Base-by-base conservation (phyloP, 441 rosid genomes). In the Arabidopsis hybrid region DNA sequence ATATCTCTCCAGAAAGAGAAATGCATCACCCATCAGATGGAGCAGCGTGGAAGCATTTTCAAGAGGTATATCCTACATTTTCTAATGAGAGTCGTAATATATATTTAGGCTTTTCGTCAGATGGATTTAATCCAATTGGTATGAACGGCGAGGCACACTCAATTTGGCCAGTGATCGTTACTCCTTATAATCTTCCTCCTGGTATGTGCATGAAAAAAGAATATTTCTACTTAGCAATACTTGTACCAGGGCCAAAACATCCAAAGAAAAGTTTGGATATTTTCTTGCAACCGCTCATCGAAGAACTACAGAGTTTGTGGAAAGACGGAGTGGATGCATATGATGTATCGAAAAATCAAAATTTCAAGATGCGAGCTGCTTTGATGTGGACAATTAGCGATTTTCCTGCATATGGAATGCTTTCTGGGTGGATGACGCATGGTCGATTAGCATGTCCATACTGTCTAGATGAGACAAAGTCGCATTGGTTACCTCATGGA, bases 41-140 rank as follows among this genome's bases (percentile, higher is more conserved):
- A 38, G 34, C 8, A 5, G 14, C 47, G 10, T 60, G 65, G 47
- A 60, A 60, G 6, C 9, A 60, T 18, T 60, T 60, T 60, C n/a
- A 60, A 0, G 10, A 16, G 32, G 10, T 39, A 38, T 18, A 17
- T 12, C 67, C 52, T 4, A 3, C 8, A 7, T 62, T 43, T 13
- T 39, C 21, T 34, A 1, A 0, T 7, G 67, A 43, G 4, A 43
- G 7, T 26, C 52, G 11, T 2, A 62, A 42, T 43, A 6, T 62
- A 31, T 62, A 62, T 43, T 7, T 62, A 26, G 13, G 39, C 12
- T n/a, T 62, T 11, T 42, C 13, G 2, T 13, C 53, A 42, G 6
- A 62, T 62, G 21, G 52, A 0, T 62, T 62, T 62, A 43, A 62
- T 43, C 67, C 21, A 4, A 3, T 26, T 43, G 38, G 67, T 21